Percentiles rank a stretch among this genome's conserved stretches.
Conservation (phyloP, 1,284 basidiomycete species). For the Sutorius eximius region DNA sequence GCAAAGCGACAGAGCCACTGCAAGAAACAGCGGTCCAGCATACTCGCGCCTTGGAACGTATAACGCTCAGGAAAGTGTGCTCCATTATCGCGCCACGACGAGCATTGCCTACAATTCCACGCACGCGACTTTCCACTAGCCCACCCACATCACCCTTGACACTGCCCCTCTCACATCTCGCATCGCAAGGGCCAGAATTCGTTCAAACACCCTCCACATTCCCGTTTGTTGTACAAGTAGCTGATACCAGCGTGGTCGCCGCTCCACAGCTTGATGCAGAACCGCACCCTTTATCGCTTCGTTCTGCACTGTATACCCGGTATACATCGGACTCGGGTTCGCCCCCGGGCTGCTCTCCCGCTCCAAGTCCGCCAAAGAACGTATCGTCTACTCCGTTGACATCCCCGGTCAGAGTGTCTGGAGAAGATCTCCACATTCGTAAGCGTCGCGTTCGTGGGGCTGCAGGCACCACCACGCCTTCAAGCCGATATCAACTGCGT, state of each 20-base stretch:
- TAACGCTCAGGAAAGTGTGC: constrained; percentile 17
- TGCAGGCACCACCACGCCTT: constrained; percentile 4
- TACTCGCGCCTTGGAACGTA: constrained; percentile 22
- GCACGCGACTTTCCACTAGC: constrained; percentile 13
- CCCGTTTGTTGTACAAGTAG: constrained; percentile 47
- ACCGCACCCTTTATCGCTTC: constrained; percentile 33
- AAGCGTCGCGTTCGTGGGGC: constrained; percentile 14
- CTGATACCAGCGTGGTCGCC: constrained; percentile 36
- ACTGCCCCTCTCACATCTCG: constrained; percentile 23
- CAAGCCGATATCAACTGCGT: constrained; percentile 32
- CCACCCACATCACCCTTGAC: constrained; percentile 29
- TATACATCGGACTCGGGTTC: constrained; percentile 35
- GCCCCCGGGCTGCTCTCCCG: constrained; percentile 10
- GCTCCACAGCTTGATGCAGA: constrained; percentile 41
- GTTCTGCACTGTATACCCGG: constrained; percentile 38
- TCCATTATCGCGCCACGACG: constrained; percentile 15
- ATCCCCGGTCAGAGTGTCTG: constrained; percentile 8
- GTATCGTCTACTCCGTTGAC: constrained; percentile 9
- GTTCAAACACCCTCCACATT: constrained; percentile 54
- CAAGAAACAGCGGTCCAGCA: constrained; percentile 24
- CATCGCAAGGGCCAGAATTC: constrained; percentile 46
- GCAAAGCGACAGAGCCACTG: constrained; percentile 52
- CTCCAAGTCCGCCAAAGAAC: constrained; percentile 4
- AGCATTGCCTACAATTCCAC: constrained; percentile 3
- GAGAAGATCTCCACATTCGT: constrained; percentile 4